These are phyloP conservation scores for Camellia japonica DNA, from an alignment of 148 eudicot genomes.

Conservation along the genomic window DNA sequence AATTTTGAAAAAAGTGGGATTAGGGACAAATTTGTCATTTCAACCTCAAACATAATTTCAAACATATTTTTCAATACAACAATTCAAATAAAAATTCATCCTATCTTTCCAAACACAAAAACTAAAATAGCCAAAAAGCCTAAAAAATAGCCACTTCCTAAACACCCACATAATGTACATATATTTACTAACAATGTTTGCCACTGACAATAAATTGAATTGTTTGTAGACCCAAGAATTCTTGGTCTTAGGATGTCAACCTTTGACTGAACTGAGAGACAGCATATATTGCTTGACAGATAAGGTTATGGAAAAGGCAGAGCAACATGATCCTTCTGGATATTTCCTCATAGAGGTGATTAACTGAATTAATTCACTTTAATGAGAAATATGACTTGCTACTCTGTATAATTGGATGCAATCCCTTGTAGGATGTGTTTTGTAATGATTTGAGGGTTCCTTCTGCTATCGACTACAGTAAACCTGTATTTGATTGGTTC, in stretches of 20 bases:
- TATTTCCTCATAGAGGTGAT: slow-evolving; percentile 81
- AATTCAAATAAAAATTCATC: no score
- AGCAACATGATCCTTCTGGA: slow-evolving; percentile 69
- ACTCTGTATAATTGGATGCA: neutral
- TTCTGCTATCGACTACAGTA: slow-evolving; percentile 68
- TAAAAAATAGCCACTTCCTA: no score
- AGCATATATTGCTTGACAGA: slow-evolving; percentile 76
- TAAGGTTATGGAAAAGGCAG: slow-evolving; percentile 64
- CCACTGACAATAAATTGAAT: neutral
- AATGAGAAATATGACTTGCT: neutral
- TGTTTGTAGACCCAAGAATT: slow-evolving; percentile 67
- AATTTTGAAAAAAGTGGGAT: no score
- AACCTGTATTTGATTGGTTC: slow-evolving; percentile 79
- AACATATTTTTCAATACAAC: no score
- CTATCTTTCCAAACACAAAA: no score
- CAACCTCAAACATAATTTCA: no score
- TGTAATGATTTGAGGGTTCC: slow-evolving; percentile 73
- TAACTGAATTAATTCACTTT: neutral
- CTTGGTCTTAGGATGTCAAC: slow-evolving; percentile 73
- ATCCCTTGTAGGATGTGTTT: slow-evolving; percentile 56
- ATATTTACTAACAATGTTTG: neutral
- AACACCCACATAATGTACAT: neutral
- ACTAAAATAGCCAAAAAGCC: no score
- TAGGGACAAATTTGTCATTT: no score
- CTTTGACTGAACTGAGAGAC: slow-evolving; percentile 71